Evolutionary conservation across 345 rosid genomes (phyloP), one percentile per base, ranked within the genome.

Genomic region (Dovyalis caffra): DNA sequence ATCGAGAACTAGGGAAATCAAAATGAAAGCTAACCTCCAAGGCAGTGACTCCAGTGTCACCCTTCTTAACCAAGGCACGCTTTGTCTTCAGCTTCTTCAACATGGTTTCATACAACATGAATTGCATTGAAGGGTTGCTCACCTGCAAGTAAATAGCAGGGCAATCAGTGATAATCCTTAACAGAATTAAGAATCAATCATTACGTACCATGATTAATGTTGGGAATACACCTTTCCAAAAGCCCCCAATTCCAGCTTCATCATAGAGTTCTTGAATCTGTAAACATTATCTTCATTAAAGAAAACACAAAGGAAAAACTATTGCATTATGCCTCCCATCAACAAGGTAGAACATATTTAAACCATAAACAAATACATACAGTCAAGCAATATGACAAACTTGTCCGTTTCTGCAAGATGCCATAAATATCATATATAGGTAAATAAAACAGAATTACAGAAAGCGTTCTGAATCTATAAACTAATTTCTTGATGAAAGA

Each of bases 91-190:
- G 78, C 79, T 91, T 91, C 82, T 90, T 89, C 84, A 93, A 77
- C 97, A 93, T 89, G 47, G 94, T 93, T 84, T 95, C 98, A 25
- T 95, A 95, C 75, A 95, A 80, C 99, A 93, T 95, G 78, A 95
- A 95, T 82, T 95, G 99, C 64, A 95, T 87, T 14, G 99, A 88
- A 38, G 98, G 99, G 87, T 95, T 95, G 86, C 99, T 91, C 8
- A 95, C 99, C 99, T 95, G 82, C 33, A 43, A 62, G 68, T 51
- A 66, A 40, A 77, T 26, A 76, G 74, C 15, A 74, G 15, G 77
- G 82, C 43, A 82, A 80, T 87, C 70, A 87, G 70, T 38, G 68
- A 70, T 53, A 76, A 74, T 49, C 69, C 65, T 63, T 56, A 60
- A 35, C 80, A 82, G 63, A 65, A n/a, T 67, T n/a, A 62, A 75